Conservation (phyloP, 1,139 yeast species). For the Pichia inconspicua region DNA sequence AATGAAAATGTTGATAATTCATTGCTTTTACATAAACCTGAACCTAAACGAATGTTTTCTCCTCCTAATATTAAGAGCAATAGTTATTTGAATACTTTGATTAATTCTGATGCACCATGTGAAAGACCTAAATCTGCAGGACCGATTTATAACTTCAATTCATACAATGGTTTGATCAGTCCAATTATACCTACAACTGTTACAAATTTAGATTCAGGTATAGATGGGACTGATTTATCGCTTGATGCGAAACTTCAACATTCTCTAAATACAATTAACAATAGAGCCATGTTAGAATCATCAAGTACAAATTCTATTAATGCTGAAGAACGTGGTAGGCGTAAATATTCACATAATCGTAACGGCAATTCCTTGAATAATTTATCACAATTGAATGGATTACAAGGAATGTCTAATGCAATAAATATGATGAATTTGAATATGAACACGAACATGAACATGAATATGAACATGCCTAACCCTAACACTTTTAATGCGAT, state of each 20-base stretch:
- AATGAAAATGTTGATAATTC: conserved; percentile 3
- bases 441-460: background rate
- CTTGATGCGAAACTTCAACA: conserved; percentile 46
- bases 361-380: background rate
- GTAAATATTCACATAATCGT: conserved; percentile 6
- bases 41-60: conserved; percentile 11
- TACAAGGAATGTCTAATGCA: background rate
- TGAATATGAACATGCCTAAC: background rate
- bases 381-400: background rate
- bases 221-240: background rate
- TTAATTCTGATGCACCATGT: conserved; percentile 4
- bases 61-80: conserved; percentile 11
- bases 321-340: conserved; percentile 11
- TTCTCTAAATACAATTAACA: conserved; percentile 56
- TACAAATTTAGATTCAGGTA: background rate
- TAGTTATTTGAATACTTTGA: conserved; percentile 3
- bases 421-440: background rate
- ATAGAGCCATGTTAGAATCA: conserved; percentile 52
- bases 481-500: background rate
- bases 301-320: background rate
- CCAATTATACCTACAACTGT: conserved; percentile 19
- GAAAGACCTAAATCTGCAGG: conserved; percentile 14
- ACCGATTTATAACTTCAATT: conserved; percentile 2
- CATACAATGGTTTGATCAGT: conserved; percentile 11
- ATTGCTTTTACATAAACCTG: conserved; percentile 2